Base-by-base conservation (phyloP, 345 rosid species). In the Mallotus nudiflorus region DNA sequence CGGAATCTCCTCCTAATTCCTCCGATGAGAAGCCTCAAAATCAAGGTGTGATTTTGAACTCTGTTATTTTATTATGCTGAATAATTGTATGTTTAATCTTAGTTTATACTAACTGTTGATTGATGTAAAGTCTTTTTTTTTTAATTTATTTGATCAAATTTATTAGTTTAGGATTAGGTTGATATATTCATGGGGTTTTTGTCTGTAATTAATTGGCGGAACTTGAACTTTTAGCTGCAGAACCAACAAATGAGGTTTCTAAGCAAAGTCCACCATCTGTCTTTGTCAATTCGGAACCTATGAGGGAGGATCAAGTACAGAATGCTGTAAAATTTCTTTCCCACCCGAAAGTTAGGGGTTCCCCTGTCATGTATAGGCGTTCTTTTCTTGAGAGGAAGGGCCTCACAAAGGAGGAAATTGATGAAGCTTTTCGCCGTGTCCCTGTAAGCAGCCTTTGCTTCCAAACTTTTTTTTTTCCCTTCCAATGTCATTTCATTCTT, bases 341-440 rank as follows among this genome's bases (percentile, higher is more conserved):
- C 0, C 99, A 95, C 53, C 99, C 99, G 4, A 88, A 87, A 69
- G 99, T 95, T 66, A 85, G 71, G 78, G 98, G 97, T 27, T 92
- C 99, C 31, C 98, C 98, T 3, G 94, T 92, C 18, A 82, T 92
- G 18, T 87, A 95, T 72, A 80, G 99, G 70, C 82, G 99, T 56
- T 92, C 98, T 1, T 95, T 95, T 80, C 98, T 95, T 11, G 99
- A 95, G 81, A 90, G 79, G 87, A 95, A 95, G 78, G 99, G 98
- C 39, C 92, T 95, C 31, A 90, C 97, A 4, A 95, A 87, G 78
- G 96, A 95, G 84, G 99, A 95, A 82, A 90, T 95, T 9, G 97
- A 95, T 50, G 99, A 92, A 85, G 99, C 99, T 5, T 95, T 95
- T 74, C 88, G 75, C 19, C 94, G 94, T 54, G 98, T 95, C 19